Base-by-base conservation (phyloP, 2,329 filamentous ascomycete species). In the Myriosclerotinia scirpicola region DNA sequence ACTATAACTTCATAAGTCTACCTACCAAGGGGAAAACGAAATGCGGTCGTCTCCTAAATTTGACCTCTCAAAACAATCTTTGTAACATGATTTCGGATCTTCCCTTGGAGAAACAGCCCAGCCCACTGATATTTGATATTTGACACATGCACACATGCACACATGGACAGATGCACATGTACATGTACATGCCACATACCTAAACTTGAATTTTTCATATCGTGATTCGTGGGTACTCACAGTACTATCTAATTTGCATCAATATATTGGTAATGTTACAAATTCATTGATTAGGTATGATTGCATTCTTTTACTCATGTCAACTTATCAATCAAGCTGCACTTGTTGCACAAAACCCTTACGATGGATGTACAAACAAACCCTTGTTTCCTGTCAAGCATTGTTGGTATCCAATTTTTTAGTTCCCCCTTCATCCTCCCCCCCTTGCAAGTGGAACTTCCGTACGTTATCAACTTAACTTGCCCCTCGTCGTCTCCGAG, bases 231-330 rank as follows among this genome's bases (percentile, higher is more conserved):
- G n/a, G n/a, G n/a, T n/a, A n/a, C n/a, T n/a, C n/a, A n/a, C n/a
- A n/a, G n/a, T n/a, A 14, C 5, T 36, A 59, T 59, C 30, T 59
- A 22, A 59, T 36, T 17, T 48, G 7, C 4, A 36, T 48, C n/a
- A 54, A 38, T 54, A 14, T 20, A 36, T 56, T 15, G 20, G 5
- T 36, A 2, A 12, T 15, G 15, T 36, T 46, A 34, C 55, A 46
- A 34, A n/a, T 46, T 58, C 12, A 46, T 58, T 44, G 22, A 46
- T 58, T 46, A 59, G n/a, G n/a, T n/a, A n/a, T n/a, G n/a, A n/a
- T 59, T 46, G 8, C 55, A 59, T 59, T 59, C 55, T 46, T n/a
- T 46, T 59, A 36, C 22, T 48, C 26, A 59, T 48, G 11, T 14
- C 46, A 22, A 12, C 30, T 46, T n/a, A n/a, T n/a, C n/a, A n/a